A percentile compares a stretch with the other conserved stretches of the same genome.
Conservation (phyloP, 2,329 filamentous ascomycete genomes). For the Aureobasidium namibiae region DNA sequence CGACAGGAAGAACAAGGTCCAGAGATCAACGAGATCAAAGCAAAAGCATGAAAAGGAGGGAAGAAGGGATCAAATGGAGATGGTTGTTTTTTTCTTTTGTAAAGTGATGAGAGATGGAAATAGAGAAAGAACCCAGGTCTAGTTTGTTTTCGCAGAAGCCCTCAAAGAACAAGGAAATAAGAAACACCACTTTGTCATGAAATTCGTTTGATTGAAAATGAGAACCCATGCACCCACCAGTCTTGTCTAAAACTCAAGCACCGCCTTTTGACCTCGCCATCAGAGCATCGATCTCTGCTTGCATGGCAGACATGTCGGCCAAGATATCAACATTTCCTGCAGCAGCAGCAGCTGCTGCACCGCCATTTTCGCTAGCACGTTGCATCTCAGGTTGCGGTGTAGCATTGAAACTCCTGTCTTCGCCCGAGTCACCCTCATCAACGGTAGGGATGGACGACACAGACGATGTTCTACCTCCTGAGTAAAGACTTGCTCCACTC, state of each 20-base stretch:
- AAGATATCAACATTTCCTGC: neutral
- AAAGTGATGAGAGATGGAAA: neutral
- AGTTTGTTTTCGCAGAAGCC: neutral
- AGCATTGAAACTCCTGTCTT: neutral
- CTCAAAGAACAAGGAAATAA: neutral
- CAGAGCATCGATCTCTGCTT: slow-evolving; percentile 11
- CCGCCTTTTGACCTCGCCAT: neutral
- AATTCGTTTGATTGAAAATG: neutral
- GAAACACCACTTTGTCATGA: neutral
- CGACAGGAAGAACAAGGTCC: neutral
- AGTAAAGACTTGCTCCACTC: neutral
- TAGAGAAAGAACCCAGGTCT: neutral
- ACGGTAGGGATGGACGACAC: slow-evolving; percentile 5
- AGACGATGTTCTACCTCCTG: neutral
- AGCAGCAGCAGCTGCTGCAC: no score
- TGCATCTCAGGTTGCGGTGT: neutral
- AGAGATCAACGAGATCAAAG: neutral
- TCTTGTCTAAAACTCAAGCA: neutral
- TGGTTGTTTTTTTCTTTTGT: neutral
- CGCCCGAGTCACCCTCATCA: neutral
- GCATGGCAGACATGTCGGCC: slow-evolving; percentile 11
- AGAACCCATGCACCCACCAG: neutral
- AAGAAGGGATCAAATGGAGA: neutral
- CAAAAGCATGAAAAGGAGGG: neutral
- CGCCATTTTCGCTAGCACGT: neutral